phyloP scores from a whole-genome alignment of 768 basidiomycete genomes.

The Boletus vinaceobasis region DNA sequence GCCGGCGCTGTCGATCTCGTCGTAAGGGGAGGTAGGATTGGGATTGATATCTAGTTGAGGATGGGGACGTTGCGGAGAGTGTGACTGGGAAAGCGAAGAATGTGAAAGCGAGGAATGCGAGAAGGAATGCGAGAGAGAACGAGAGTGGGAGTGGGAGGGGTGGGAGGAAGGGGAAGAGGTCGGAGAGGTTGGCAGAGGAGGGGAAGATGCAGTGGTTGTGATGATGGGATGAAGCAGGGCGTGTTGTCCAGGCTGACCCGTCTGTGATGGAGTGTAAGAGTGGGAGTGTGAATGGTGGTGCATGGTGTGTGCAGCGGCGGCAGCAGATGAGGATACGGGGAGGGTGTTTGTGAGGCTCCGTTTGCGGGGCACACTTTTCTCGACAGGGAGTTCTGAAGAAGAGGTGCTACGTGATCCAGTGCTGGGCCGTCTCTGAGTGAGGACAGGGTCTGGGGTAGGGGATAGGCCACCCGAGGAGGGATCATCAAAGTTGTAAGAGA shows the following conservation, averaged over 20 bases:
- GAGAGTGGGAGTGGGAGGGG: constrained; percentile 22
- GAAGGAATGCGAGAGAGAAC: constrained; percentile 22
- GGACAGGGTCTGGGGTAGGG: constrained; percentile 30
- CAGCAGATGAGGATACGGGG: no score
- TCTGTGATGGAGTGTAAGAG: constrained; percentile 19
- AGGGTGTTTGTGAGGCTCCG: constrained; percentile 55
- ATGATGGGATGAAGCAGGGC: constrained; percentile 29
- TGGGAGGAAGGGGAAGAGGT: constrained; percentile 24
- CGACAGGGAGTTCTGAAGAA: constrained; percentile 43
- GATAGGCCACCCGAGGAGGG: no score
- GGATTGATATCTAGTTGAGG: constrained; percentile 31
- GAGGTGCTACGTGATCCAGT: constrained; percentile 40
- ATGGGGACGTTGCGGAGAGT: constrained; percentile 10
- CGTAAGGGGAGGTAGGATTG: constrained; percentile 44
- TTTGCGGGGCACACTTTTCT: constrained; percentile 61
- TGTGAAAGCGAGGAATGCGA: no score
- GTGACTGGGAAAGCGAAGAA: constrained; percentile 20
- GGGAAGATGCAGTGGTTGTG: constrained; percentile 31
- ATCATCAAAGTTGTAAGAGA: constrained; percentile 52
- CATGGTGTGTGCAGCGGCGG: no score
- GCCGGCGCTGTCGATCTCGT: constrained; percentile 56
- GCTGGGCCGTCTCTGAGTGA: constrained; percentile 35
- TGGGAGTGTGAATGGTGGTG: no score
- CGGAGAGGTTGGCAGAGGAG: constrained; percentile 24
- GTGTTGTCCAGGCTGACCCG: background rate